Evolutionary conservation across 306 rosid species (phyloP).

Genomic region (Gynostemma pentaphyllum): DNA sequence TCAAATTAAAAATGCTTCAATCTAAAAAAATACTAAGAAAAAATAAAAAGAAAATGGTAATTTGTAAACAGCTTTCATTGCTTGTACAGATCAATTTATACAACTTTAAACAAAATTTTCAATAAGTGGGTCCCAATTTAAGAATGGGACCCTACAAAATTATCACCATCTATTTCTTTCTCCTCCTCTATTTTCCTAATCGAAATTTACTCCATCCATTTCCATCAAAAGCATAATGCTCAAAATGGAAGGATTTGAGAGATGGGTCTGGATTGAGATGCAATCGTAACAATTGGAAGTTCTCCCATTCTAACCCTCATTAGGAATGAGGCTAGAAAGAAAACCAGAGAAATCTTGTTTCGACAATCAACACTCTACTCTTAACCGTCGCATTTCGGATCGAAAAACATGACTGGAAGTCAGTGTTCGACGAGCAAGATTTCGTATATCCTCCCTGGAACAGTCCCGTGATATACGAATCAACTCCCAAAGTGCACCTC

Average conservation of each 20-base stretch:
- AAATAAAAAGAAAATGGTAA: not conserved
- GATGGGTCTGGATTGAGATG: not conserved
- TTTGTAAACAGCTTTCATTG: conserved; percentile 6
- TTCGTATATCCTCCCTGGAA: conserved; percentile 84
- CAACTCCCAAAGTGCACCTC: conserved; percentile 98
- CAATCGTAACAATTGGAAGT: not conserved
- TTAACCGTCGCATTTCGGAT: conserved; percentile 67
- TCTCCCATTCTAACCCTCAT: not conserved
- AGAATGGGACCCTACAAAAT: conserved; percentile 3
- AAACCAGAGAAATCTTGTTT: not conserved
- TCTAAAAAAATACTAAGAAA: not conserved
- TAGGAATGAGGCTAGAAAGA: not conserved
- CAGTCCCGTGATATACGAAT: conserved; percentile 94
- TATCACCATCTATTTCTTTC: not conserved
- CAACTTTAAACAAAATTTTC: not conserved
- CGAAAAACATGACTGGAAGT: conserved; percentile 58
- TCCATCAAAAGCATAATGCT: conserved; percentile 1
- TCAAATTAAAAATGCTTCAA: no score
- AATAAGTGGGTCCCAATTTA: conserved; percentile 4
- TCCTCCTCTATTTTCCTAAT: not conserved
- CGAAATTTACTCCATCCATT: not conserved
- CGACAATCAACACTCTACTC: conserved; percentile 47
- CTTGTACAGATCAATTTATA: conserved; percentile 4
- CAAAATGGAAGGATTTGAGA: not conserved
- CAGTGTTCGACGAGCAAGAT: conserved; percentile 73